phyloP scores from a whole-genome alignment of 192 early-diverging fungal genomes.

The Podila verticillata region DNA sequence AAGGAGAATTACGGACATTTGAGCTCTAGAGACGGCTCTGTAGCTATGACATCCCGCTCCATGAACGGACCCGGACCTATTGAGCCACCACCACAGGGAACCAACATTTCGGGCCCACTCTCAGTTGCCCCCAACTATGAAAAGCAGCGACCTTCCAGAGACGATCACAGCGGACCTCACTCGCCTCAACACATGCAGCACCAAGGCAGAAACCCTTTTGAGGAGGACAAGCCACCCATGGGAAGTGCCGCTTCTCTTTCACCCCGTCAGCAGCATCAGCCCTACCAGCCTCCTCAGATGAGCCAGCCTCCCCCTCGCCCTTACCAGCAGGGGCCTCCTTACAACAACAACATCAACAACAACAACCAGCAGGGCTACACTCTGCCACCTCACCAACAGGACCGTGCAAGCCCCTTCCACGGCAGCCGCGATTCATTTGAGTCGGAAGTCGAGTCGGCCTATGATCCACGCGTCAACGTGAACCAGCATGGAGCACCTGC shows the following conservation, averaged over 20 bases:
- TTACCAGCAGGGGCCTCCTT: neutral
- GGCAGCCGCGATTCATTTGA: slow-evolving; percentile 27
- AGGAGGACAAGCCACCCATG: neutral
- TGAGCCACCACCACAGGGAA: slow-evolving; percentile 12
- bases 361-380: neutral
- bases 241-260: slow-evolving; percentile 13
- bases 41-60: slow-evolving; percentile 5
- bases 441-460: slow-evolving; percentile 40
- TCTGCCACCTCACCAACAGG: slow-evolving; percentile 5
- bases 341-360: neutral
- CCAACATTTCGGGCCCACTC: neutral
- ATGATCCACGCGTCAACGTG: slow-evolving; percentile 16
- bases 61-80: slow-evolving; percentile 2
- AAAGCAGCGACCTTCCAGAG: neutral
- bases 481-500: neutral
- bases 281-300: slow-evolving; percentile 24
- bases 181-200: slow-evolving; percentile 19
- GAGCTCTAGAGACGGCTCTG: neutral
- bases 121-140: neutral
- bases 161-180: neutral
- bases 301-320: slow-evolving; percentile 16
- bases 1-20: slow-evolving; percentile 27
- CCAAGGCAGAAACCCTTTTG: slow-evolving; percentile 32
- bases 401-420: slow-evolving; percentile 14
- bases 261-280: slow-evolving; percentile 29